A percentile compares a stretch with the other conserved stretches of the same genome.
phyloP scores from a whole-genome alignment of 2,329 filamentous ascomycete genomes.

The Blumeria graminis region DNA sequence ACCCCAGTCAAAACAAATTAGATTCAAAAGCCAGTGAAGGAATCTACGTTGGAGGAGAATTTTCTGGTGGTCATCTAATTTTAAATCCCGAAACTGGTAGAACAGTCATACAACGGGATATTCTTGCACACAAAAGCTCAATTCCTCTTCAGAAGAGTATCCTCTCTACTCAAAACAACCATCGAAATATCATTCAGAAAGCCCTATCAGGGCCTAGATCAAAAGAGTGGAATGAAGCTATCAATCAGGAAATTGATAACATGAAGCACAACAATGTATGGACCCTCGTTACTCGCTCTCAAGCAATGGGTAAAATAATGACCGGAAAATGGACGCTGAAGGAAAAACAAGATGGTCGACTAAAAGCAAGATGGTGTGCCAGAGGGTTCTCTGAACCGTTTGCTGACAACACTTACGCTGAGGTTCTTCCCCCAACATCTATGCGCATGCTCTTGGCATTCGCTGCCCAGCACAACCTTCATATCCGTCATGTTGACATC shows the following conservation, averaged over 20 bases:
- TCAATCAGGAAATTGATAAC: neutral
- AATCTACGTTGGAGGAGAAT: neutral
- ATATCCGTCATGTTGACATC: neutral
- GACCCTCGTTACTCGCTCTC: neutral
- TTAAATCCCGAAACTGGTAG: neutral
- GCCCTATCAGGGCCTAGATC: neutral
- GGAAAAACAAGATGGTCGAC: no score
- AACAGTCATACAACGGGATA: neutral
- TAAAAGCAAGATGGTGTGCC: neutral
- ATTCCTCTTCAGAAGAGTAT: neutral
- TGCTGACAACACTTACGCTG: neutral
- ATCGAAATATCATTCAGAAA: neutral
- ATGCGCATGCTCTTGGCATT: neutral
- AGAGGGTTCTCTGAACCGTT: neutral
- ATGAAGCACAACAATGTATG: neutral
- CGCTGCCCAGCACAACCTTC: neutral
- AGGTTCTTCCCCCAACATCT: neutral
- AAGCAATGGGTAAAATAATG: neutral
- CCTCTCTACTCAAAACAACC: neutral
- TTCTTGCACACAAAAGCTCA: neutral
- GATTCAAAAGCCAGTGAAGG: neutral
- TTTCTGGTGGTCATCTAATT: neutral
- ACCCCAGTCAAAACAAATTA: neutral
- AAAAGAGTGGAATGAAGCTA: neutral
- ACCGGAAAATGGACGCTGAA: neutral